Evolutionary conservation across 208 protist genomes (phyloP), one percentile per base, ranked within the genome.

Genomic region (Leishmania amazonensis): DNA sequence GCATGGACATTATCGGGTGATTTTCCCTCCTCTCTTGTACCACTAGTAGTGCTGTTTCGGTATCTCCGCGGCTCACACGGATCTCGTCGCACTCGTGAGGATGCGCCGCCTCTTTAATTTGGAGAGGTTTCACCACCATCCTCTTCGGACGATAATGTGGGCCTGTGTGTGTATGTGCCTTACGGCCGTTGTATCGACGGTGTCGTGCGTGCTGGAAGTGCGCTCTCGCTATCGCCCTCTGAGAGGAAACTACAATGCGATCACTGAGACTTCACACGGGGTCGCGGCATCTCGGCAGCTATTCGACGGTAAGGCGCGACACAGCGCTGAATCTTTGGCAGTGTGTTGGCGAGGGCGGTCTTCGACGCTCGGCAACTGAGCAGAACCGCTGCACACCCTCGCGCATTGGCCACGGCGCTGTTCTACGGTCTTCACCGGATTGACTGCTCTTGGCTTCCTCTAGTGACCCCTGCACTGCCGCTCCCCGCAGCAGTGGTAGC

Each of bases 161-260:
- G 35, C 58, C 35, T 83, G n/a, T 71, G 73, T 84, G 31, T 84
- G 75, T 62, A n/a, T 64, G 17, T 78, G 81, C 70, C 62, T 76
- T 21, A 31, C 77, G 1, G 62, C 47, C 7, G 19, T 84, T 19
- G 45, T 84, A 53, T 84, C 80, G 8, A 80, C 76, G n/a, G 57
- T 42, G 28, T 77, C 38, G 45, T 84, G 76, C 51, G 77, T 84
- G 60, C 57, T 84, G 28, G 81, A 84, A 64, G 71, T 77, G n/a
- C 81, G 81, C 49, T 79, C 81, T 47, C 70, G 75, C 68, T 84
- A 76, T 57, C 81, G 24, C 47, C 28, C 68, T 0, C 53, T n/a
- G 38, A 11, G 38, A 17, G 24, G 40, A 35, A 76, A 80, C 60
- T 80, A 70, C 54, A 1, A 58, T 53, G 75, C 76, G 15, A 38